phyloP scores from a whole-genome alignment of 139 green algal genomes.

The Axilococcus clingmanii region DNA sequence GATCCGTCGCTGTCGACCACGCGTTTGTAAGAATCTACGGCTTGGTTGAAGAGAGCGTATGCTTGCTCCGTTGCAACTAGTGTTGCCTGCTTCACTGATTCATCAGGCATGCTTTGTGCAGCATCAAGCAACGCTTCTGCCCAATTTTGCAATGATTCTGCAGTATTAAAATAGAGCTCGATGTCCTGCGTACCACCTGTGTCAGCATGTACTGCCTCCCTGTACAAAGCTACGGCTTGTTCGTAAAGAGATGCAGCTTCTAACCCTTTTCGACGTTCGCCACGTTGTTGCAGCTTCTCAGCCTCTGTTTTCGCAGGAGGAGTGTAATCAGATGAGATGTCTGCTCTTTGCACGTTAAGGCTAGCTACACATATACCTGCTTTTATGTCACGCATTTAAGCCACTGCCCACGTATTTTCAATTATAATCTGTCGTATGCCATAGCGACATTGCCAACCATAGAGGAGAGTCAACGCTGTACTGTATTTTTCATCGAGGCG shows the following conservation, averaged over 20 bases:
- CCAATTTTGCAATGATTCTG: constrained; percentile 39
- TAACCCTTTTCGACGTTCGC: constrained; percentile 34
- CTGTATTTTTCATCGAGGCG: too few species aligned
- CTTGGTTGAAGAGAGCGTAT: constrained; percentile 15
- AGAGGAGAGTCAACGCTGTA: too few species aligned
- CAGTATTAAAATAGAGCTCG: too few species aligned
- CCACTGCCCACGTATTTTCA: too few species aligned
- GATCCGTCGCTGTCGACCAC: not conserved
- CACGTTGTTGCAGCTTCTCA: constrained; percentile 49
- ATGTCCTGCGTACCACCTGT: not conserved
- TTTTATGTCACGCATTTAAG: too few species aligned
- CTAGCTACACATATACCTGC: too few species aligned
- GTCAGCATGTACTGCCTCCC: constrained; percentile 1
- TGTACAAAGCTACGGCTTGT: constrained; percentile 26
- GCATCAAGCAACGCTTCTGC: constrained; percentile 24
- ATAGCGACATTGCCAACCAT: too few species aligned
- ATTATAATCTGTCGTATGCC: too few species aligned
- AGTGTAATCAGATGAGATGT: too few species aligned
- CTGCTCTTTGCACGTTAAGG: too few species aligned
- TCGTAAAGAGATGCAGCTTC: constrained; percentile 33
- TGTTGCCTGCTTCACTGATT: constrained; percentile 1
- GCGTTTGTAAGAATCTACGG: constrained; percentile 29
- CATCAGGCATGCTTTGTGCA: constrained; percentile 19
- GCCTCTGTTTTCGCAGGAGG: constrained; percentile 36
- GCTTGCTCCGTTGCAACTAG: constrained; percentile 10